Percentiles rank a stretch among this genome's conserved stretches.
Conservation (phyloP, 192 early-diverging fungal species). For the Diversispora eburnea region DNA sequence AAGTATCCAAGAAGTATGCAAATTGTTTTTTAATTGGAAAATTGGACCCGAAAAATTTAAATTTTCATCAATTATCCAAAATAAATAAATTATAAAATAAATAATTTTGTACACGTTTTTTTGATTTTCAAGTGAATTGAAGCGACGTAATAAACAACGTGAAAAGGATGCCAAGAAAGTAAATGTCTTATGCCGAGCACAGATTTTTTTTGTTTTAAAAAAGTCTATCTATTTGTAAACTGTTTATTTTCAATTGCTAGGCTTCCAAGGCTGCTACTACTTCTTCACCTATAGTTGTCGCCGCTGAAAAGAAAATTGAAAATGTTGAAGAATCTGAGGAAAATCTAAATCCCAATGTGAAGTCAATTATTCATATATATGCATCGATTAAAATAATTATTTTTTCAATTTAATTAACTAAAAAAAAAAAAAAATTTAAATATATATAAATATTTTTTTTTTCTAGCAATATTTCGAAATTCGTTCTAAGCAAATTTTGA, state of each 20-base stretch:
- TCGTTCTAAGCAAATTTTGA: slow-evolving; percentile 77
- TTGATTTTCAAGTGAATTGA: slow-evolving; percentile 70
- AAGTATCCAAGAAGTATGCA: slow-evolving; percentile 86
- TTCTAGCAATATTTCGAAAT: slow-evolving; percentile 94
- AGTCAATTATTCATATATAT: background rate
- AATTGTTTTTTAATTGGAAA: background rate
- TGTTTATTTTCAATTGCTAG: slow-evolving; percentile 29
- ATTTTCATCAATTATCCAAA: too few species aligned
- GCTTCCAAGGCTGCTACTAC: slow-evolving; percentile 55
- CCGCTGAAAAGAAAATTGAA: slow-evolving; percentile 31
- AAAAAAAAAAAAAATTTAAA: too few species aligned
- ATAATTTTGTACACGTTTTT: background rate
- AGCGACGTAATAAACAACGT: slow-evolving; percentile 84
- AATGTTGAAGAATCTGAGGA: slow-evolving; percentile 74
- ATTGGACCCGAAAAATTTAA: background rate
- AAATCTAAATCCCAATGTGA: slow-evolving; percentile 81
- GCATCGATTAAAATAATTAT: background rate
- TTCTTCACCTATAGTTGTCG: slow-evolving; percentile 7
- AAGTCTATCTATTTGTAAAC: background rate
- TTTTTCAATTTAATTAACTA: background rate
- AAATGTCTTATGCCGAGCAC: slow-evolving; percentile 30
- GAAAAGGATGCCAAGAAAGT: slow-evolving; percentile 84
- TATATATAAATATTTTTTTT: background rate
- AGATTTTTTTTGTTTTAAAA: background rate
- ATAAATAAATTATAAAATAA: too few species aligned